Evolutionary conservation across 2,329 filamentous ascomycete genomes (phyloP), one percentile per base, ranked within the genome.

Genomic region (Xylariaceae sp.): DNA sequence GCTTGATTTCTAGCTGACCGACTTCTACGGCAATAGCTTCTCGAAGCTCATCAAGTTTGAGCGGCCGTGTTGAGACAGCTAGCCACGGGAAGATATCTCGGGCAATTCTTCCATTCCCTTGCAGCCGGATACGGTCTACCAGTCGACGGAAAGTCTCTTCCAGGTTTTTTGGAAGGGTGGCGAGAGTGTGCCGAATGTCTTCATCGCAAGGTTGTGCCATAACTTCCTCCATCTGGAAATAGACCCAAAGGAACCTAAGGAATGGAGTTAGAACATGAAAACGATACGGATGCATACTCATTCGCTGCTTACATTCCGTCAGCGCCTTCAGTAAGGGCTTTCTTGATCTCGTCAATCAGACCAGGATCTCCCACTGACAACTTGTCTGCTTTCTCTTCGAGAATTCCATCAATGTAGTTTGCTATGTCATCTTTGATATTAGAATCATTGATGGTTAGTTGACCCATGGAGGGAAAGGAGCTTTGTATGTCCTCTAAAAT

Each of bases 11-110:
- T 13, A 54, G 48, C 50, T 70, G 67, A 17, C 66, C 66, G 42
- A 75, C 68, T 49, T 75, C 68, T 18, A 77, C 69, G 2, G 71
- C 64, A 39, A 76, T 68, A 2, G 70, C 73, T 56, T 78, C 75
- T 4, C 63, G 66, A 1, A 78, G 64, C 60, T 77, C 71, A n/a
- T 69, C 63, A 0, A 77, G 66, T 3, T 64, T 66, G 1, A 78
- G 58, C 1, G 69, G 69, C 42, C 71, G 68, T 58, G 68, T 72
- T 1, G 72, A 68, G 34, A 62, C 68, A 5, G 66, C 65, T 48
- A 75, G 64, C 74, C 70, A 75, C 47, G 59, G 56, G 54, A 76
- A 74, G 5, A 71, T 62, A 34, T 65, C 68, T 35, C 30, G n/a
- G 49, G 67, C 55, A 57, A 51, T 49, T 63, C 62, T 42, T 13